Evolutionary conservation across 2,329 filamentous ascomycete genomes (phyloP).

Genomic region (Curvularia hawaiiensis): DNA sequence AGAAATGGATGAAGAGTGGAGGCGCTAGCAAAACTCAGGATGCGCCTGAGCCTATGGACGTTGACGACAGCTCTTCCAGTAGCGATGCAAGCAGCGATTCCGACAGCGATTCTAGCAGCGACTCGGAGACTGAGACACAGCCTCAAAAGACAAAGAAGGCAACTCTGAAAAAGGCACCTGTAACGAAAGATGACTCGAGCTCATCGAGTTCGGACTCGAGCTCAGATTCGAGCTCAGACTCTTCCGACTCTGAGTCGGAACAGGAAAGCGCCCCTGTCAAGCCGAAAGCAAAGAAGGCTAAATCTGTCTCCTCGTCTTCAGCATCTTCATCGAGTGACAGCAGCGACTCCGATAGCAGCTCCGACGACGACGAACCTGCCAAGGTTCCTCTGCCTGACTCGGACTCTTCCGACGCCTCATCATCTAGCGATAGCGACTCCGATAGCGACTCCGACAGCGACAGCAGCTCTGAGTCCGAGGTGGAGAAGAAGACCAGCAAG

Average conservation of each 20-base stretch:
- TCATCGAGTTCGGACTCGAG: conserved; percentile 24
- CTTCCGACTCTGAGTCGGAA: conserved; percentile 28
- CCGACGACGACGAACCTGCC: conserved; percentile 30
- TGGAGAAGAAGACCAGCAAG: conserved; percentile 27
- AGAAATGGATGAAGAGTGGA: conserved; percentile 37
- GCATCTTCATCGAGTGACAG: conserved; percentile 21
- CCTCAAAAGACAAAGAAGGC: conserved; percentile 26
- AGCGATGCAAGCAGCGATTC: conserved; percentile 32
- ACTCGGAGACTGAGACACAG: conserved; percentile 38
- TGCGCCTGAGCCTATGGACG: conserved; percentile 38
- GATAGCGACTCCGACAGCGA: conserved; percentile 30
- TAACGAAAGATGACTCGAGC: conserved; percentile 17
- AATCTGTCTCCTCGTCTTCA: conserved; percentile 13
- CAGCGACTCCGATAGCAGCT: conserved; percentile 19
- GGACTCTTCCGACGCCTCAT: conserved; percentile 33
- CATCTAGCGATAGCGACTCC: conserved; percentile 28
- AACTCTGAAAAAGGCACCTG: conserved; percentile 18
- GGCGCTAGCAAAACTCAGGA: conserved; percentile 16
- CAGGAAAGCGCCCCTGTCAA: conserved; percentile 50
- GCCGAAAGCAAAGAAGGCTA: conserved; percentile 17
- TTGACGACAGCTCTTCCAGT: conserved; percentile 34
- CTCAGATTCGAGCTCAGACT: conserved; percentile 27
- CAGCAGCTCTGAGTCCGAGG: conserved; percentile 29
- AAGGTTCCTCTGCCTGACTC: conserved; percentile 38
- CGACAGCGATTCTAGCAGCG: conserved; percentile 18